These are phyloP conservation scores for Tolypocladium ovalisporum DNA, from an alignment of 2,329 filamentous ascomycete genomes.

Conservation along the genomic window DNA sequence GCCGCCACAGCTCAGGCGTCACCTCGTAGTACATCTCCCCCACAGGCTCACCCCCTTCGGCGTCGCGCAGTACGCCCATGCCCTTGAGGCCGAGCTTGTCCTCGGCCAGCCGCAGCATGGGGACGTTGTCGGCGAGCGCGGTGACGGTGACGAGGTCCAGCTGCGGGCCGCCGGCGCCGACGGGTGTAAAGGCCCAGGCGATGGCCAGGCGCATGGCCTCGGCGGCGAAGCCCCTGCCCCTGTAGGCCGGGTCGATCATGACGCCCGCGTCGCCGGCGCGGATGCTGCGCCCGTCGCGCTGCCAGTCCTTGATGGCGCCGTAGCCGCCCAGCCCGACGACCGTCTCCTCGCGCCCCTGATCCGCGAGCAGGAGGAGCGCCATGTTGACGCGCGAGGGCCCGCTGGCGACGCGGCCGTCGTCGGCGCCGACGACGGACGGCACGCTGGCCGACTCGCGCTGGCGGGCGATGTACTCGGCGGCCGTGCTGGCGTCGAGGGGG, in stretches of 20 bases:
- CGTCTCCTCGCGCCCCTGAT: background rate
- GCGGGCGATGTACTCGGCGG: conserved; percentile 8
- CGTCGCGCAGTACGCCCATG: conserved; percentile 6
- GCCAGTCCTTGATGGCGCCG: conserved; percentile 14
- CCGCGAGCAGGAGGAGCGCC: conserved; percentile 9
- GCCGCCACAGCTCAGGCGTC: conserved; percentile 8
- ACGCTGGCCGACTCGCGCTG: conserved; percentile 14
- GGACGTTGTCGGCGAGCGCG: conserved; percentile 10
- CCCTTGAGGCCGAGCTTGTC: conserved; percentile 12
- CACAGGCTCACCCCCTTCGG: conserved; percentile 6
- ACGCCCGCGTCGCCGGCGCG: conserved; percentile 16
- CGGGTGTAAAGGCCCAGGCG: conserved; percentile 13
- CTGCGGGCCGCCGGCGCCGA: conserved; percentile 13
- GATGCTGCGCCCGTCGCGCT: conserved; percentile 6
- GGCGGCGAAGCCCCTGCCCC: conserved; percentile 12
- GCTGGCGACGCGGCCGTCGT: conserved; percentile 5
- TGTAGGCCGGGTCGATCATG: conserved; percentile 12
- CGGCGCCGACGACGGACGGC: conserved; percentile 8
- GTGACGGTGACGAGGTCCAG: conserved; percentile 16
- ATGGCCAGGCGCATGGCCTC: conserved; percentile 15
- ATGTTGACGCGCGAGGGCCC: conserved; percentile 16
- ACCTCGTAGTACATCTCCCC: conserved; percentile 15
- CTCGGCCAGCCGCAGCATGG: conserved; percentile 12
- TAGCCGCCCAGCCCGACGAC: conserved; percentile 17
- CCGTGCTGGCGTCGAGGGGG: conserved; percentile 6